phyloP scores from a whole-genome alignment of 2,329 filamentous ascomycete genomes.

The Clarireedia paspali region DNA sequence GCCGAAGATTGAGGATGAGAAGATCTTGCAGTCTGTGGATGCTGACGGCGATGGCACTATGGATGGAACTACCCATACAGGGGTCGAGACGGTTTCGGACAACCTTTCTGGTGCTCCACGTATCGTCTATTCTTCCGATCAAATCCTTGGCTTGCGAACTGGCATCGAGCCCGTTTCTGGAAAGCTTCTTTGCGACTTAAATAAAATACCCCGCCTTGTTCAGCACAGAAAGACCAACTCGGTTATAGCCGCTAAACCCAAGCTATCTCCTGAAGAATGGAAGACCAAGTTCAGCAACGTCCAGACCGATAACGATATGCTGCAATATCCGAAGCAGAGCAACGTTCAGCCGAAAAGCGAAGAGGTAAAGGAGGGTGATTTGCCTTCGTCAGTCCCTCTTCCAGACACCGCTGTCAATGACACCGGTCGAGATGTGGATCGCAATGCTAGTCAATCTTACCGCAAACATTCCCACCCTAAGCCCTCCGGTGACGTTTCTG shows the following conservation, averaged over 20 bases:
- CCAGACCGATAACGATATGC: neutral
- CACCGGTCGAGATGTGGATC: too few species aligned
- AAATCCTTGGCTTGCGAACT: constrained; percentile 1
- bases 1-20: neutral
- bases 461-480: neutral
- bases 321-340: neutral
- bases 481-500: too few species aligned
- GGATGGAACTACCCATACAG: neutral
- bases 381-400: too few species aligned
- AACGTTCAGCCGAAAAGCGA: neutral
- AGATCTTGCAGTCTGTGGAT: neutral
- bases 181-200: neutral
- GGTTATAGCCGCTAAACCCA: neutral
- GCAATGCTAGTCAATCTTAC: neutral
- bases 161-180: neutral
- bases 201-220: neutral
- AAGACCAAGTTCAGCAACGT: neutral
- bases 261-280: neutral
- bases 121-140: neutral
- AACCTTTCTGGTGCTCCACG: neutral
- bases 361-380: neutral
- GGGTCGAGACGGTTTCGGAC: neutral
- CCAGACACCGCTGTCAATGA: too few species aligned
- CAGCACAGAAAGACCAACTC: neutral
- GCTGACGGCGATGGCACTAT: neutral